Evolutionary conservation across 148 eudicot genomes (phyloP).

Genomic region (Rhododendron kiyosumense): DNA sequence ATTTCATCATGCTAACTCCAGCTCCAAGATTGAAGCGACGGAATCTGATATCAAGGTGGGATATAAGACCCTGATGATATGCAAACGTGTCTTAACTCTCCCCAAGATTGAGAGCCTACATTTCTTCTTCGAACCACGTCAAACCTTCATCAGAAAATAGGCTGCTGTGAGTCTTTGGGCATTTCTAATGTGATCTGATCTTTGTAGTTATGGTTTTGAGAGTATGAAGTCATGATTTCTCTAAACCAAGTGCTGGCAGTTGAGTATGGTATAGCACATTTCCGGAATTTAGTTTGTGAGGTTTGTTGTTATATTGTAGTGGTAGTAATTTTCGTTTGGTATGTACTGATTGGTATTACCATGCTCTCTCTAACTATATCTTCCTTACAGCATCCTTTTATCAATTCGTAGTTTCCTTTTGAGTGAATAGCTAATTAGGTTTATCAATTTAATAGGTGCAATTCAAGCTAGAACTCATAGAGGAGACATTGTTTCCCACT

Average conservation of each 20-base stretch:
- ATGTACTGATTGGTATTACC: background rate
- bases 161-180: background rate
- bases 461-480: constrained; percentile 47
- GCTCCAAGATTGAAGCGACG: background rate
- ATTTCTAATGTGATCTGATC: background rate
- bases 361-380: background rate
- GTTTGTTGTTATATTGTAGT: background rate
- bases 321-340: background rate
- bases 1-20: constrained; percentile 11
- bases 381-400: background rate
- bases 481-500: constrained; percentile 14
- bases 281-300: background rate
- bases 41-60: constrained; percentile 23
- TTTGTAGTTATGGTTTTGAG: background rate
- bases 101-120: background rate
- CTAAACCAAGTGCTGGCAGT: background rate
- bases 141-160: background rate
- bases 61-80: constrained; percentile 4
- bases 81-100: background rate
- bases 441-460: constrained; percentile 33
- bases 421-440: background rate
- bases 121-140: background rate
- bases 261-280: background rate
- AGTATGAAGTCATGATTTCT: background rate
- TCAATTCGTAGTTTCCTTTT: background rate